Percentiles rank a stretch among this genome's conserved stretches.
These are phyloP conservation scores for Akanthomyces muscarius DNA, from an alignment of 2,329 filamentous ascomycete genomes.

Conservation along the genomic window DNA sequence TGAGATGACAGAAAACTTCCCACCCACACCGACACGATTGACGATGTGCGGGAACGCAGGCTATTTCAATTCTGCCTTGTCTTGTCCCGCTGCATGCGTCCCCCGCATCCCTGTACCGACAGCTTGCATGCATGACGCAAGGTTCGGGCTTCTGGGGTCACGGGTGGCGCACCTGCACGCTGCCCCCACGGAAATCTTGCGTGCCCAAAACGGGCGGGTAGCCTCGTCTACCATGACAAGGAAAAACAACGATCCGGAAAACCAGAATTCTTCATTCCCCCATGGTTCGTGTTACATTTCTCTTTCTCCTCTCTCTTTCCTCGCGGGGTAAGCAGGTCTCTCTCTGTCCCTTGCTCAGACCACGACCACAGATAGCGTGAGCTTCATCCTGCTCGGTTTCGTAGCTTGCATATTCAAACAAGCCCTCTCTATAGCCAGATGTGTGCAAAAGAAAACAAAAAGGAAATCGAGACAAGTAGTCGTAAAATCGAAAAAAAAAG, in stretches of 20 bases:
- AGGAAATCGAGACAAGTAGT: not conserved
- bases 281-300: not conserved
- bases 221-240: not conserved
- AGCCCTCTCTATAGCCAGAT: not conserved
- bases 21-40: not conserved
- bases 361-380: not conserved
- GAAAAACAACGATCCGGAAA: not conserved
- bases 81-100: not conserved
- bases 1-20: not conserved
- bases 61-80: not conserved
- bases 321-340: not conserved
- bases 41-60: not conserved
- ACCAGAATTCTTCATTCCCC: not conserved
- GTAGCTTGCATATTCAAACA: not conserved
- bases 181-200: not conserved
- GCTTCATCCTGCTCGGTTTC: not conserved
- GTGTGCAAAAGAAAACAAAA: not conserved
- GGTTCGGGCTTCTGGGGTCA: constrained; percentile 4
- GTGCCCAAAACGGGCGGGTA: not conserved
- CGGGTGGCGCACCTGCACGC: constrained; percentile 5
- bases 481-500: constrained; percentile 1
- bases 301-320: not conserved
- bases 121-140: constrained; percentile 11
- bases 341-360: not conserved
- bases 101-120: not conserved